These are phyloP conservation scores for Saccharum hybrid DNA, from an alignment of 202 grass and related monocot genomes.

Conservation along the genomic window DNA sequence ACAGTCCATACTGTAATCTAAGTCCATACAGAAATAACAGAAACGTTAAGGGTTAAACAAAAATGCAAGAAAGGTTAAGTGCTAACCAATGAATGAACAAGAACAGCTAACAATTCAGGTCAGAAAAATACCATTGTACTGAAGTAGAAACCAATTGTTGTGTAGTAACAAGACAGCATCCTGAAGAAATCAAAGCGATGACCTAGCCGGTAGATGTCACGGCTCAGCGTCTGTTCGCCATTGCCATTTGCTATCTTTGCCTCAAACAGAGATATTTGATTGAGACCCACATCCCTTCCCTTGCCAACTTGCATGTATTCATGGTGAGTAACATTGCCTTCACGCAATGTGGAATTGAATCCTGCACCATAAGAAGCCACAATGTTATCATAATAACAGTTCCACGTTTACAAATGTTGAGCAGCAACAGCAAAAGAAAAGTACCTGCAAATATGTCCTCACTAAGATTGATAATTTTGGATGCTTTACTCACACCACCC, in stretches of 20 bases:
- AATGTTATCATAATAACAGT: slow-evolving; percentile 13
- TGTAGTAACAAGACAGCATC: slow-evolving; percentile 98
- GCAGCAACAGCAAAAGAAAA: background rate
- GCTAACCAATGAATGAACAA: slow-evolving; percentile 2
- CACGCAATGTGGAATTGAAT: slow-evolving; percentile 98
- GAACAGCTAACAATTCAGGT: slow-evolving; percentile 3
- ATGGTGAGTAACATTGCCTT: slow-evolving; percentile 97
- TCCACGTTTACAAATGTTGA: slow-evolving; percentile 25
- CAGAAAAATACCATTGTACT: slow-evolving; percentile 78
- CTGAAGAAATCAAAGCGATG: slow-evolving; percentile 99
- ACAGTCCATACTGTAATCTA: slow-evolving; percentile 93
- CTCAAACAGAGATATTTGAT: slow-evolving; percentile 97
- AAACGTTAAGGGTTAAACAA: slow-evolving; percentile 8
- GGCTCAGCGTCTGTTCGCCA: slow-evolving; percentile 92
- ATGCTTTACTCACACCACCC: slow-evolving; percentile 97
- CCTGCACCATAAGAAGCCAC: slow-evolving; percentile 54
- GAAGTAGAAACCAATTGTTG: slow-evolving; percentile 97
- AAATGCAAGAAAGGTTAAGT: background rate
- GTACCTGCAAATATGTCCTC: slow-evolving; percentile 99
- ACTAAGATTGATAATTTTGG: slow-evolving; percentile 96
- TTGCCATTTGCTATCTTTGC: slow-evolving; percentile 99
- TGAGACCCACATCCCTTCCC: slow-evolving; percentile 98
- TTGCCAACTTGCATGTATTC: slow-evolving; percentile 99
- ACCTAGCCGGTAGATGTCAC: slow-evolving; percentile 88
- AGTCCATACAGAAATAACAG: slow-evolving; percentile 4